Evolutionary conservation across 257 asterid species (phyloP), one percentile per base, ranked within the genome.

Genomic region (Cynanchum wilfordii): DNA sequence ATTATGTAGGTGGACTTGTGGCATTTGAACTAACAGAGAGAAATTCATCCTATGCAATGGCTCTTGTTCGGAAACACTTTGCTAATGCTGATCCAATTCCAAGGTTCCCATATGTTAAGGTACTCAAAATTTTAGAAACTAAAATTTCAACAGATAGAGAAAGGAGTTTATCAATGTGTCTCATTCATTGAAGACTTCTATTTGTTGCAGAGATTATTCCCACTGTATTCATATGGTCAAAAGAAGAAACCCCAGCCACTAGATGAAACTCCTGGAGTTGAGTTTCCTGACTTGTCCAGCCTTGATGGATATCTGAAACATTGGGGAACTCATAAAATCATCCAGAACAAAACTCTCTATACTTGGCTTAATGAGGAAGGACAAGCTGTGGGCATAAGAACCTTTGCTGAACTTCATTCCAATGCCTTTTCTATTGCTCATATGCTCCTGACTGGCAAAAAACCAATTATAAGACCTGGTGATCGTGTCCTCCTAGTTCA

Each of bases 21-120:
- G 97, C 97, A 22, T 90, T 90, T 85, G 97, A 90, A 83, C 88
- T 90, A n/a, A 90, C 97, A 0, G 97, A 90, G 80, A 87, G 97
- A 74, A 90, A 90, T 72, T 90, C 97, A 52, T 72, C 96, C 29
- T 90, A 90, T 25, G 80, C 97, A 11, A 87, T 87, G 83, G 80
- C 86, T 55, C 83, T 90, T 79, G 79, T 86, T 59, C 54, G 84
- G 52, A 87, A 77, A 75, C 96, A 87, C 81, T 89, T 90, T 24
- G 90, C 85, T 11, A 73, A 73, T 73, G 82, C 86, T 56, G 89
- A 80, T 66, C 78, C 91, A 42, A 64, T 80, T 36, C 97, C 92
- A 7, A 79, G 72, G 73, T 81, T 86, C 69, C 94, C 97, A 62
- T 89, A 90, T 5, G 85, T 89, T 47, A 90, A 90, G 97, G 97